These are phyloP conservation scores for Conringia planisiliqua DNA, from an alignment of 345 rosid genomes.

Conservation along the genomic window DNA sequence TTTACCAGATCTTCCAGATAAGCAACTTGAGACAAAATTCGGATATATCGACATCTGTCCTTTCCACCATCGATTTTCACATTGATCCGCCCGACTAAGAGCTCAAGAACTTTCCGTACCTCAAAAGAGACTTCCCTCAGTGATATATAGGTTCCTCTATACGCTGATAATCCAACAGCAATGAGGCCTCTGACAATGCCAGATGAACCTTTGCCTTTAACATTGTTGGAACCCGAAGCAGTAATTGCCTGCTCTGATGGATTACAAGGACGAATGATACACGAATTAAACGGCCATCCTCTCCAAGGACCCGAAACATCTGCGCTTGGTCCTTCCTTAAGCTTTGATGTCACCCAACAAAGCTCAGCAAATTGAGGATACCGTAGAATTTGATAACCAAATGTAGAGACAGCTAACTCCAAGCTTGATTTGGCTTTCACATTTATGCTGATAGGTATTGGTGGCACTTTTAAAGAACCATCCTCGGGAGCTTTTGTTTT, in stretches of 20 bases:
- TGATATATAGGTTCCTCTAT: constrained; percentile 70
- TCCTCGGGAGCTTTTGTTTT: constrained; percentile 35
- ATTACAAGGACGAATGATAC: constrained; percentile 65
- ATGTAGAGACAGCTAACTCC: constrained; percentile 62
- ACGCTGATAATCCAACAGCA: constrained; percentile 86
- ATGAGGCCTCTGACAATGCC: constrained; percentile 75
- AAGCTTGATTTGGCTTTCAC: constrained; percentile 70
- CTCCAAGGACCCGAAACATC: constrained; percentile 83
- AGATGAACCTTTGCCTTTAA: constrained; percentile 57
- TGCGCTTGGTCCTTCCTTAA: constrained; percentile 84
- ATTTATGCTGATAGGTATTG: constrained; percentile 44
- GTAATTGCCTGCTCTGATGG: constrained; percentile 41
- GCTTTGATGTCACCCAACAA: constrained; percentile 94
- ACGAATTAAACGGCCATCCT: constrained; percentile 96
- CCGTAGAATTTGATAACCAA: constrained; percentile 83
- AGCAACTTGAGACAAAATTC: constrained; percentile 88
- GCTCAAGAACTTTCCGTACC: constrained; percentile 87
- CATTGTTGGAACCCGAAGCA: constrained; percentile 46
- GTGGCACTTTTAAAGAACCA: constrained; percentile 37
- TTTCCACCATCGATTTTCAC: constrained; percentile 77
- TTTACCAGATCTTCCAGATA: constrained; percentile 88
- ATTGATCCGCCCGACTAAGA: constrained; percentile 68
- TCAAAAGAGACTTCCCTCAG: constrained; percentile 73
- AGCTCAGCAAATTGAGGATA: constrained; percentile 98
- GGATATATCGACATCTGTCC: constrained; percentile 65